phyloP scores from a whole-genome alignment of 2,329 filamentous ascomycete species.

The Pseudohalonectria lignicola region DNA sequence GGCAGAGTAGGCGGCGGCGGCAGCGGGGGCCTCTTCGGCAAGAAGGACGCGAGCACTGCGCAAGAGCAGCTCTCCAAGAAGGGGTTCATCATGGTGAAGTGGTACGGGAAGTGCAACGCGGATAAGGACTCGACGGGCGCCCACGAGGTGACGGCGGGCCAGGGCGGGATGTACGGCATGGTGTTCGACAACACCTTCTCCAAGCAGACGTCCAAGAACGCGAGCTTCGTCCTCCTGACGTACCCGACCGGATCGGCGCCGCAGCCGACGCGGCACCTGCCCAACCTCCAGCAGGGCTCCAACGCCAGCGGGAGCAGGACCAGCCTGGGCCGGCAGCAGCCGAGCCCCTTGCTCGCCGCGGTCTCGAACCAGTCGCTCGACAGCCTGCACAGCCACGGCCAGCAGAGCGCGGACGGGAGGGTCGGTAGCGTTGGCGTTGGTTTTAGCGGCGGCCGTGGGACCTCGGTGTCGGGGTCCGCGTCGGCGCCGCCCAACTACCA shows the following conservation, averaged over 20 bases:
- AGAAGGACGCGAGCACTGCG: conserved; percentile 48
- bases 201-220: conserved; percentile 87
- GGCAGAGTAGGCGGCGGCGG: conserved; percentile 26
- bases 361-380: conserved; percentile 45
- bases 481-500: conserved; percentile 49
- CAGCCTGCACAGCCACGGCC: conserved; percentile 43
- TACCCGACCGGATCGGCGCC: conserved; percentile 78
- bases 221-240: conserved; percentile 87
- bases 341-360: conserved; percentile 32
- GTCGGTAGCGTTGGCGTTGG: conserved; percentile 23
- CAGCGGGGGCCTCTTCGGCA: conserved; percentile 35
- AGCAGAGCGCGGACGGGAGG: conserved; percentile 25
- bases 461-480: not conserved
- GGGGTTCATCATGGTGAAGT: conserved; percentile 62
- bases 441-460: not conserved
- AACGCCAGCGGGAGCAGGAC: conserved; percentile 32
- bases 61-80: conserved; percentile 54
- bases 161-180: conserved; percentile 89
- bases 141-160: conserved; percentile 62
- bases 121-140: conserved; percentile 90
- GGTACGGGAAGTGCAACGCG: conserved; percentile 92
- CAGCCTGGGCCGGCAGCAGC: conserved; percentile 35
- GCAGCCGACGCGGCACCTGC: conserved; percentile 61
- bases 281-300: conserved; percentile 36
- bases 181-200: conserved; percentile 99